These are phyloP conservation scores for Pythium pyrilobum DNA, from an alignment of 352 stramenopile genomes.

Conservation along the genomic window DNA sequence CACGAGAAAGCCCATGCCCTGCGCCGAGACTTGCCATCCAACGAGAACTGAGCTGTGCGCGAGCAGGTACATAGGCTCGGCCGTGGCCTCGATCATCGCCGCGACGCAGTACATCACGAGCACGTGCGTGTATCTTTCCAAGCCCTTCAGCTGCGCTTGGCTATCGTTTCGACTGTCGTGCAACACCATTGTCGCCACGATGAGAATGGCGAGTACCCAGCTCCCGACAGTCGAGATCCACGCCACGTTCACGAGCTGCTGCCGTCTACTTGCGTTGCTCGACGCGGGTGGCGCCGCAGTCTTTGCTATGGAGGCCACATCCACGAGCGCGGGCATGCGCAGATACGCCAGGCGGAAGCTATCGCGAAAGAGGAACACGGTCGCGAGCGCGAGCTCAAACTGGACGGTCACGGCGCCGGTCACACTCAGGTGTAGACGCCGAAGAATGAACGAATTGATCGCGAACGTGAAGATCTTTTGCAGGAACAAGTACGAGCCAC, in stretches of 20 bases:
- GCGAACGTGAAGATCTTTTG: conserved; percentile 84
- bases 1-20: conserved; percentile 70
- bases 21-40: conserved; percentile 76
- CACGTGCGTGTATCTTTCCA: conserved; percentile 46
- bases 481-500: conserved; percentile 71
- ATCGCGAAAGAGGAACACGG: conserved; percentile 87
- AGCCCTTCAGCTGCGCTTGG: not conserved
- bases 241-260: conserved; percentile 68
- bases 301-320: conserved; percentile 8
- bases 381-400: conserved; percentile 86
- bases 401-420: conserved; percentile 80
- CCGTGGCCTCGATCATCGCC: conserved; percentile 72
- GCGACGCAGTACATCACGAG: conserved; percentile 72
- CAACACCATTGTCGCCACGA: conserved; percentile 23
- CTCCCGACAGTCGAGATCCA: conserved; percentile 71
- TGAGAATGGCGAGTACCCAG: conserved; percentile 36
- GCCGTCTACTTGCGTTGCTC: conserved; percentile 29
- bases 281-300: not conserved
- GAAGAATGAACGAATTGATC: conserved; percentile 79
- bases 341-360: conserved; percentile 85
- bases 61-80: conserved; percentile 81
- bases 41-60: conserved; percentile 73
- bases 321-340: conserved; percentile 60
- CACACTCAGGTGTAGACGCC: conserved; percentile 64
- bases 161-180: not conserved